Percentiles rank a stretch among this genome's conserved stretches.
These are phyloP conservation scores for Fusarium mangiferae DNA, from an alignment of 2,329 filamentous ascomycete species.

Conservation along the genomic window DNA sequence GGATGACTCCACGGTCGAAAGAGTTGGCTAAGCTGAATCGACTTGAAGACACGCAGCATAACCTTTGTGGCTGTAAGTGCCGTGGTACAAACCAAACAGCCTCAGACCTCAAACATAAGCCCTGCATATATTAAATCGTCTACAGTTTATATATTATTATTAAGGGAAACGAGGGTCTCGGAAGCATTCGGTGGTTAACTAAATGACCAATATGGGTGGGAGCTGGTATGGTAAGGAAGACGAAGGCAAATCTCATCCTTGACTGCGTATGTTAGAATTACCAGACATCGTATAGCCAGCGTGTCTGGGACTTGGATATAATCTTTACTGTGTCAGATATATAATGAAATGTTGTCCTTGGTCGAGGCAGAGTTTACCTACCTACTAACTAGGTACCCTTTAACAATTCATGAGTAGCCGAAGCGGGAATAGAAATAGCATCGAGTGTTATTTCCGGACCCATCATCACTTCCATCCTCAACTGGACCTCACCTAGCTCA, in stretches of 20 bases:
- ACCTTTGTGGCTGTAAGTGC: background rate
- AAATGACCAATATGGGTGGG: background rate
- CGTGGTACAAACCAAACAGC: background rate
- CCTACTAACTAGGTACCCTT: background rate
- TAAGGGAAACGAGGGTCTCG: background rate
- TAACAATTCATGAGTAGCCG: background rate
- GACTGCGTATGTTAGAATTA: background rate
- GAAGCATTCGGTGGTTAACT: background rate
- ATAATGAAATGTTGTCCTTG: no score
- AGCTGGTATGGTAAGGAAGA: background rate
- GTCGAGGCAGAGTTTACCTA: no score
- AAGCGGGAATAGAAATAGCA: accelerated
- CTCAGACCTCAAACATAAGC: background rate
- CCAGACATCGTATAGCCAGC: no score
- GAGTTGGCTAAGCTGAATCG: background rate
- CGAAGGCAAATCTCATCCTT: background rate
- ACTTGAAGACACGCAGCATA: background rate
- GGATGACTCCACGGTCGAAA: background rate
- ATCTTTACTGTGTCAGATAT: background rate
- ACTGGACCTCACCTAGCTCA: background rate
- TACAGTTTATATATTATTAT: background rate
- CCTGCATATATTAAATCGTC: no score
- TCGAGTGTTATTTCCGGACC: background rate
- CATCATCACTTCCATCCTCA: background rate
- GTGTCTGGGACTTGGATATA: background rate